These are phyloP conservation scores for Limonium bicolor DNA, from an alignment of 148 eudicot species.

Conservation along the genomic window DNA sequence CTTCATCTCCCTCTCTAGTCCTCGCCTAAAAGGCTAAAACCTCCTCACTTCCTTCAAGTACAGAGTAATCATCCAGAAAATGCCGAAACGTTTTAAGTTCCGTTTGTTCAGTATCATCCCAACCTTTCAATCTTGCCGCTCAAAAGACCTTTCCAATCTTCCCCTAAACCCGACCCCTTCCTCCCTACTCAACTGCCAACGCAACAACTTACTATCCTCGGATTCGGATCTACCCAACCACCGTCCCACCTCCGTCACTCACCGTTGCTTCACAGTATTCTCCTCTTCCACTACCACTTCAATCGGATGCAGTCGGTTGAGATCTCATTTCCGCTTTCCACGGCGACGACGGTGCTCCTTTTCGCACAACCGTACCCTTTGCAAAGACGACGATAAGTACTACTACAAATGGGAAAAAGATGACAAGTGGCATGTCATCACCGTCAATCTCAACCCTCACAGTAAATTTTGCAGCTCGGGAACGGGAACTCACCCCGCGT, in stretches of 20 bases:
- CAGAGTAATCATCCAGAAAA: neutral
- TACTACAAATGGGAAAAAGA: constrained; percentile 30
- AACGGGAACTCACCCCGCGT: too few species aligned
- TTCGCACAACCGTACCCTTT: constrained; percentile 3
- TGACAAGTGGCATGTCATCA: constrained; percentile 45
- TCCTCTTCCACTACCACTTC: neutral
- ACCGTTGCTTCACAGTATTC: too few species aligned
- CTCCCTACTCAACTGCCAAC: too few species aligned
- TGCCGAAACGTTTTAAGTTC: constrained; percentile 8
- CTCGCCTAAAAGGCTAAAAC: too few species aligned
- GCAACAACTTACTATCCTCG: too few species aligned
- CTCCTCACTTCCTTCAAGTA: too few species aligned
- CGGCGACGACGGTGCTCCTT: too few species aligned
- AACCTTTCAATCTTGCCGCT: constrained; percentile 2
- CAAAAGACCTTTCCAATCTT: constrained; percentile 5
- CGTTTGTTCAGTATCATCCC: constrained; percentile 1
- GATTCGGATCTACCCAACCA: too few species aligned
- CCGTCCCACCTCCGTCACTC: neutral
- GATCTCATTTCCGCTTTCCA: too few species aligned
- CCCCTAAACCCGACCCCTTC: constrained; percentile 10
- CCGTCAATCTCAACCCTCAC: constrained; percentile 26
- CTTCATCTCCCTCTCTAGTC: too few species aligned
- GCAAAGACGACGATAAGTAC: constrained; percentile 4
- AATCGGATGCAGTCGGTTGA: too few species aligned
- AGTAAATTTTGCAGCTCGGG: constrained; percentile 51